A percentile compares a stretch with the other conserved stretches of the same genome.
Evolutionary conservation across 1,284 basidiomycete genomes (phyloP).

Genomic region (Ustilago lituana): DNA sequence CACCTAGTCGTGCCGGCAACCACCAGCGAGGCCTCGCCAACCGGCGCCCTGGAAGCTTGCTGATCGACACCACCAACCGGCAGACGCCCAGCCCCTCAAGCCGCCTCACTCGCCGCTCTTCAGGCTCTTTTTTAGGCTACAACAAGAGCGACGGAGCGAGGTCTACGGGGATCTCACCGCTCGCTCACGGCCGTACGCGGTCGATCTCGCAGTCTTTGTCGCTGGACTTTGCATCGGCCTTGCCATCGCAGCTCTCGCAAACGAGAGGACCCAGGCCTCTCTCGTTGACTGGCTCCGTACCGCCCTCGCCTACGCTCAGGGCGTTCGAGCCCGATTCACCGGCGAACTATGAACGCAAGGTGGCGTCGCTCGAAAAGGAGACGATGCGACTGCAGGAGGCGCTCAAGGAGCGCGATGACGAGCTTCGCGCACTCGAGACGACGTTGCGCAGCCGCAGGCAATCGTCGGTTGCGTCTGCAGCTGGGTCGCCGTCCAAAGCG

Average conservation of each 20-base stretch:
- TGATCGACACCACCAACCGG: conserved; percentile 48
- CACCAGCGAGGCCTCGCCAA: conserved; percentile 19
- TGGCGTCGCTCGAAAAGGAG: conserved; percentile 58
- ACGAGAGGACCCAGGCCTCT: conserved; percentile 47
- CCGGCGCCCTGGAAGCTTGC: conserved; percentile 51
- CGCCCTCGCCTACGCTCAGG: conserved; percentile 53
- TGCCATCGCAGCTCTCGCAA: conserved; percentile 34
- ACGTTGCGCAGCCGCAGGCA: conserved; percentile 20
- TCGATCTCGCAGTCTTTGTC: conserved; percentile 62
- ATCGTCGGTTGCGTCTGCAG: neutral
- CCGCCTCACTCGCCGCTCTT: conserved; percentile 49
- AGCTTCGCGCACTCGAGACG: conserved; percentile 47
- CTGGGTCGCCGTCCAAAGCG: conserved; percentile 2
- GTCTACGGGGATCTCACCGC: conserved; percentile 28
- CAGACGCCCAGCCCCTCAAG: conserved; percentile 30
- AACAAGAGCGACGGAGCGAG: conserved; percentile 55
- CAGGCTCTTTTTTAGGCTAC: conserved; percentile 63
- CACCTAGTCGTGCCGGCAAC: conserved; percentile 15
- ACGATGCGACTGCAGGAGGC: conserved; percentile 55
- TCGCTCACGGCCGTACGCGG: conserved; percentile 42
- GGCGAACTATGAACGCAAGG: conserved; percentile 58
- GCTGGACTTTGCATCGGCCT: conserved; percentile 48
- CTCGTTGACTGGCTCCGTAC: conserved; percentile 52
- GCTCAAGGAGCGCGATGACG: conserved; percentile 60
- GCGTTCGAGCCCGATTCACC: conserved; percentile 47